A percentile compares a stretch with the other conserved stretches of the same genome.
phyloP scores from a whole-genome alignment of 1,139 yeast species.

The Protomyces gravidus region DNA sequence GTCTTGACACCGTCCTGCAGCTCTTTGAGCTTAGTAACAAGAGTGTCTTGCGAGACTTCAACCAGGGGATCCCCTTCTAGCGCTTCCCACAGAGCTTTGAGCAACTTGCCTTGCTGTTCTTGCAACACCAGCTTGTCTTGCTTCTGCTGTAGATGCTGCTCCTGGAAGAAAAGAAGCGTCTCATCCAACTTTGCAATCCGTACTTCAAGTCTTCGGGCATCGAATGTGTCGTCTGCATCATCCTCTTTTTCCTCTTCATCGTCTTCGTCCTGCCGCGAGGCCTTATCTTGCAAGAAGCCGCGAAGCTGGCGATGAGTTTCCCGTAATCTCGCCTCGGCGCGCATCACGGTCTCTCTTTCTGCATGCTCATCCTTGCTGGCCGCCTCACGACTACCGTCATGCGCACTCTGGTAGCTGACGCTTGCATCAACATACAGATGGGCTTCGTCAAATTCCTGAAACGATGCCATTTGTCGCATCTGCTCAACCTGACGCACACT shows the following conservation, averaged over 20 bases:
- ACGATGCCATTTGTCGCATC: slow-evolving; percentile 3
- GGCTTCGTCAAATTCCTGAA: slow-evolving; percentile 17
- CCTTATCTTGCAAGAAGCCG: background rate
- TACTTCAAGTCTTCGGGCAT: background rate
- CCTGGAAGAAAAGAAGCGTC: background rate
- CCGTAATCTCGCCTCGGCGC: background rate
- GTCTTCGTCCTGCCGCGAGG: background rate
- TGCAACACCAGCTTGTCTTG: background rate
- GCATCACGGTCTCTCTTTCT: background rate
- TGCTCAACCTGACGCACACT: slow-evolving; percentile 3
- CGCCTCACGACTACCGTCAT: slow-evolving; percentile 12
- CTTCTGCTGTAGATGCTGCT: background rate
- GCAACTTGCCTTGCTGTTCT: background rate
- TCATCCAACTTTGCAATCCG: background rate
- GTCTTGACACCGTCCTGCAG: background rate
- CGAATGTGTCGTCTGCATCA: background rate
- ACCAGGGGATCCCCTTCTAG: background rate
- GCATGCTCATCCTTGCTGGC: background rate
- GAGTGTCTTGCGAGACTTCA: background rate
- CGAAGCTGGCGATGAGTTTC: slow-evolving; percentile 4
- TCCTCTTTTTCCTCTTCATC: background rate
- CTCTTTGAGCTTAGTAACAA: background rate
- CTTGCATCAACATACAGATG: slow-evolving; percentile 22
- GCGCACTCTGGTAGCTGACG: background rate
- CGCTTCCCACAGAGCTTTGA: background rate